These are phyloP conservation scores for Aquilaria sinensis DNA, from an alignment of 345 rosid species.

Conservation along the genomic window DNA sequence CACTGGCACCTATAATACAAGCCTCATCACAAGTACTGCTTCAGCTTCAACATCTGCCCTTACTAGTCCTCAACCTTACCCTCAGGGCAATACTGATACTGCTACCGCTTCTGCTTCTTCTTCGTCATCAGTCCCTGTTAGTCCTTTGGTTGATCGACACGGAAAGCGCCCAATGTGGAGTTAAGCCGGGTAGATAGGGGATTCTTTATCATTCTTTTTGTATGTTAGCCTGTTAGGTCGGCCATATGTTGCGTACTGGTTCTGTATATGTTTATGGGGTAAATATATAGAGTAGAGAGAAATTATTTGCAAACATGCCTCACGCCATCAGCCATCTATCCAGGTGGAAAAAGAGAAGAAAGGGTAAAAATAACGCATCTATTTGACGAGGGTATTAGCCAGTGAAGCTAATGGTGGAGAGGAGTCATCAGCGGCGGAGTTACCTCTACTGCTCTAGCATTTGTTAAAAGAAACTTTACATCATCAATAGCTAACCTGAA, in stretches of 20 bases:
- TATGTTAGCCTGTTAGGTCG: not conserved
- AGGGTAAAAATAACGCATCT: no score
- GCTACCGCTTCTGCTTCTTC: constrained; percentile 1
- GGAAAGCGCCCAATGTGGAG: constrained; percentile 49
- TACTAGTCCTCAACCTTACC: no score
- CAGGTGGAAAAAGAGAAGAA: no score
- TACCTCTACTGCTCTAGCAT: no score
- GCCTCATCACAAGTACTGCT: constrained; percentile 29
- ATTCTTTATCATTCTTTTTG: constrained; percentile 1
- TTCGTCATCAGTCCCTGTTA: constrained; percentile 15
- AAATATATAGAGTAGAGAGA: not conserved
- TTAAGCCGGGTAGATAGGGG: constrained; percentile 3
- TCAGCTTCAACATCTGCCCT: constrained; percentile 28
- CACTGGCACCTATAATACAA: constrained; percentile 42
- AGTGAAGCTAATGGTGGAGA: no score
- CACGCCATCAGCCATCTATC: no score
- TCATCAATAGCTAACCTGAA: no score
- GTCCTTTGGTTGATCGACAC: constrained; percentile 26
- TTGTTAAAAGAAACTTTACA: no score
- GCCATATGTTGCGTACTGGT: not conserved
- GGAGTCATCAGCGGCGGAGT: no score
- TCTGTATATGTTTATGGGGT: constrained; percentile 1
- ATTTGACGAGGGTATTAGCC: no score
- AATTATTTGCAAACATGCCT: not conserved
- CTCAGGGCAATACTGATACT: no score